Evolutionary conservation across 2,329 filamentous ascomycete genomes (phyloP).

Genomic region (Colletotrichum liriopes): DNA sequence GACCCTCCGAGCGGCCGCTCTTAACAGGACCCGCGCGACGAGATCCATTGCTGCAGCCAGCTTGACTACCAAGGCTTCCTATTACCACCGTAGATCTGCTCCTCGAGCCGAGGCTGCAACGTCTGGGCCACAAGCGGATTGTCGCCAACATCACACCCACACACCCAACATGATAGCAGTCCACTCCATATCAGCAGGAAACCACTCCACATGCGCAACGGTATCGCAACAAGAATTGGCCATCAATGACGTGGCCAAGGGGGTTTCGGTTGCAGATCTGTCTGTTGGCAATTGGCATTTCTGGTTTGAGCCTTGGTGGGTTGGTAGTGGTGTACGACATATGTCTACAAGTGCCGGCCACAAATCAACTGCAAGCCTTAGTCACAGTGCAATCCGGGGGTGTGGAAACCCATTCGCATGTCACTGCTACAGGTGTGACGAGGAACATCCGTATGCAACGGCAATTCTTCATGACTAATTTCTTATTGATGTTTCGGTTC

Average conservation of each 20-base stretch:
- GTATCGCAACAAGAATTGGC: background rate
- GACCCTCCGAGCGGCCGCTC: constrained; percentile 35
- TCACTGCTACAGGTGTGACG: constrained; percentile 15
- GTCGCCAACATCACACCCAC: background rate
- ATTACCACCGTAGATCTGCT: background rate
- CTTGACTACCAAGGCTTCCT: background rate
- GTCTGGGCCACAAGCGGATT: background rate
- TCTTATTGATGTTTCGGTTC: constrained; percentile 36
- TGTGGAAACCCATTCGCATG: constrained; percentile 7
- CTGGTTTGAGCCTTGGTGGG: background rate
- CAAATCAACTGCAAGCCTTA: background rate
- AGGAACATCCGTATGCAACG: constrained; percentile 23
- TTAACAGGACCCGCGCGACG: constrained; percentile 2
- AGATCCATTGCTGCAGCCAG: constrained; percentile 9
- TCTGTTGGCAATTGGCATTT: background rate
- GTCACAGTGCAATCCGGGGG: constrained; percentile 2
- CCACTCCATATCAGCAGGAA: background rate
- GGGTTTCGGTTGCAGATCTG: background rate
- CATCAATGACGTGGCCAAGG: background rate
- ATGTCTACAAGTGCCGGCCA: background rate
- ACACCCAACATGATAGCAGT: background rate
- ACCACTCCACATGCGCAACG: background rate
- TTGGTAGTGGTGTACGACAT: background rate
- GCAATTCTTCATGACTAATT: constrained; percentile 41
- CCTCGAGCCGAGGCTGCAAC: constrained; percentile 19